Base-by-base conservation (phyloP, 345 rosid species). In the Durio zibethinus region DNA sequence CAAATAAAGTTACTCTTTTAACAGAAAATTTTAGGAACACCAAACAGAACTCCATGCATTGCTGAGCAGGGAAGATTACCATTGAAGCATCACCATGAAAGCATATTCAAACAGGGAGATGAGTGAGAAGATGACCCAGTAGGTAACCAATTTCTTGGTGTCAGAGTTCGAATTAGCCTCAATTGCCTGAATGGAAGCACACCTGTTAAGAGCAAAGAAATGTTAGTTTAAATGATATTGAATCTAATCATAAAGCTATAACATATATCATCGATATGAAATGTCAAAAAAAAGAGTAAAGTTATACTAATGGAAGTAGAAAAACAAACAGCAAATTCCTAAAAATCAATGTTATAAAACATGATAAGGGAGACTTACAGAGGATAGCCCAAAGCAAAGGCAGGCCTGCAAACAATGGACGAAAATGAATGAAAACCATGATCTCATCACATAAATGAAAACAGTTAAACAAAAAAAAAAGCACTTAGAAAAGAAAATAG, bases 41-140 rank as follows among this genome's bases (percentile, higher is more conserved):
- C 31, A 23, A 66, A 23, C 6, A 0, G 20, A 14, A 36, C 15
- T 20, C 10, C 7, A 64, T 9, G 70, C 16, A 61, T 5, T 61
- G 8, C n/a, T 61, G 66, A 29, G 27, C 20, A 60, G 54, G 20
- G 16, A 50, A 76, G 56, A 62, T 78, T 80, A 82, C 87, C 87
- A 80, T 40, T 73, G 14, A 43, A 85, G 85, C 18, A 82, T 74
- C 53, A 48, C 70, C 50, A 25, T 25, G 69, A 79, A 74, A 60
- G 84, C 71, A 75, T 77, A 52, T 64, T 85, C 83, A 27, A 83
- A 77, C 10, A 85, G 80, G 36, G 79, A 75, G 66, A 83, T 66
- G 59, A 80, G n/a, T 2, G 88, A 83, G 66, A 85, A 79, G 53
- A 79, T 42, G 38, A 85, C 62, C 84, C 88, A 85, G 61, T 85